Evolutionary conservation across 176 grass and related monocot genomes (phyloP), one percentile per base, ranked within the genome.

Genomic region (Paspalum vaginatum): DNA sequence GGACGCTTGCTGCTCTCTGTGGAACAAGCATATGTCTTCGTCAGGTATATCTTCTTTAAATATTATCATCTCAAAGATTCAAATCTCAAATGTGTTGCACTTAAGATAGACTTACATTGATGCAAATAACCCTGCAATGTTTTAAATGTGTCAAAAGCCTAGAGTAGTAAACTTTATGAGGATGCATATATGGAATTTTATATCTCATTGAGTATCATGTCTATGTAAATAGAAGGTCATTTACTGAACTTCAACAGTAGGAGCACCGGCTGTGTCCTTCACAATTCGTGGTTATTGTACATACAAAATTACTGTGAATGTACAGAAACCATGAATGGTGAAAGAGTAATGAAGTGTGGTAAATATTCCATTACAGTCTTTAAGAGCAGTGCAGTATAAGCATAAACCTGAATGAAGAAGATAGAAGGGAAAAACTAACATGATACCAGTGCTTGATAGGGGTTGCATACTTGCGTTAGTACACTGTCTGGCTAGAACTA

Each of bases 21-120:
- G 87, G 90, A 58, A 98, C 95, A 75, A 94, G 81, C 63, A 88
- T 98, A 89, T 98, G 95, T 80, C 90, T 98, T 85, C 95, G 92
- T n/a, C 92, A 98, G 92, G 95, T 98, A 91, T 66, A 43, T 70
- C 5, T 39, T 80, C 70, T 40, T 54, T 26, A 3, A 4, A 14
- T 32, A 32, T 32, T 32, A 32, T 32, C 32, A 32, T 32, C 32
- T 32, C 32, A n/a, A n/a, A n/a, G n/a, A n/a, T n/a, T n/a, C n/a
- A 32, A 32, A 32, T 32, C 32, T 32, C 32, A 32, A 32, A 32
- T 32, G 32, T 32, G 32, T 32, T 3, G 3, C 32, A 32, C 32
- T 32, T 32, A 32, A 32, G 3, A 32, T 32, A 32, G 32, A 32
- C 32, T 32, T 32, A 32, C 2, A 3, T 32, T 2, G 32, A 32